These are phyloP conservation scores for Curvularia sp. DNA, from an alignment of 2,329 filamentous ascomycete genomes.

Conservation along the genomic window DNA sequence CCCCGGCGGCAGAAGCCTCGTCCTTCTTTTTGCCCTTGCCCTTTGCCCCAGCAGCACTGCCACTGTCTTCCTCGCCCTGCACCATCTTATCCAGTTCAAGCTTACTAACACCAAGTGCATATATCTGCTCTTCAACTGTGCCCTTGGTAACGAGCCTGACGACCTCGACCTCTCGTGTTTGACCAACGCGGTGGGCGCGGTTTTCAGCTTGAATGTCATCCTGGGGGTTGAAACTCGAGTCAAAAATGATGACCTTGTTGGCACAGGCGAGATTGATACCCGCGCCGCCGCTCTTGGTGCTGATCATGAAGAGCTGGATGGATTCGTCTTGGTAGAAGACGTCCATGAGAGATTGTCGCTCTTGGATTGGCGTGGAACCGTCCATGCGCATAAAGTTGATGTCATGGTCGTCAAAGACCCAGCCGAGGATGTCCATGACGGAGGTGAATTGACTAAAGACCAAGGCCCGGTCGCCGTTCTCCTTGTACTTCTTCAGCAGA, in stretches of 20 bases:
- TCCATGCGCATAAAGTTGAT: slow-evolving; percentile 87
- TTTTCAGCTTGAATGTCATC: slow-evolving; percentile 99
- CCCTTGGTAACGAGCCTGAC: slow-evolving; percentile 79
- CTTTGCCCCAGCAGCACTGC: slow-evolving; percentile 27
- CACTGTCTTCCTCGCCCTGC: slow-evolving; percentile 66
- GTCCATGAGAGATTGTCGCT: slow-evolving; percentile 87
- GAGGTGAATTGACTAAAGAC: slow-evolving; percentile 95
- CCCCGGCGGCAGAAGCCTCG: slow-evolving; percentile 20
- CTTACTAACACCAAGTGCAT: slow-evolving; percentile 90
- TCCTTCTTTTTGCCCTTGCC: slow-evolving; percentile 29
- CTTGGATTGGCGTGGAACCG: slow-evolving; percentile 79
- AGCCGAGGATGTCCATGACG: slow-evolving; percentile 87
- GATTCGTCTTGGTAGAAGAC: slow-evolving; percentile 76
- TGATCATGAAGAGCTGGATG: slow-evolving; percentile 91
- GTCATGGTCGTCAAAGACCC: slow-evolving; percentile 75
- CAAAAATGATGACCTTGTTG: slow-evolving; percentile 98
- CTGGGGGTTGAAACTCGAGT: slow-evolving; percentile 96
- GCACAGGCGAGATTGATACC: slow-evolving; percentile 95
- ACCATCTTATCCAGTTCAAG: slow-evolving; percentile 83
- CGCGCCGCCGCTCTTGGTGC: slow-evolving; percentile 92
- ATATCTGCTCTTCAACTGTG: slow-evolving; percentile 93
- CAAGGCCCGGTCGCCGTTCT: slow-evolving; percentile 83
- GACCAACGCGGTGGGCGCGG: slow-evolving; percentile 91
- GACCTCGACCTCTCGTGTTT: slow-evolving; percentile 89
- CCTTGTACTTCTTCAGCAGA: slow-evolving; percentile 74